These are phyloP conservation scores for Astrocystis sublimbata DNA, from an alignment of 495 filamentous ascomycete species.

Conservation along the genomic window DNA sequence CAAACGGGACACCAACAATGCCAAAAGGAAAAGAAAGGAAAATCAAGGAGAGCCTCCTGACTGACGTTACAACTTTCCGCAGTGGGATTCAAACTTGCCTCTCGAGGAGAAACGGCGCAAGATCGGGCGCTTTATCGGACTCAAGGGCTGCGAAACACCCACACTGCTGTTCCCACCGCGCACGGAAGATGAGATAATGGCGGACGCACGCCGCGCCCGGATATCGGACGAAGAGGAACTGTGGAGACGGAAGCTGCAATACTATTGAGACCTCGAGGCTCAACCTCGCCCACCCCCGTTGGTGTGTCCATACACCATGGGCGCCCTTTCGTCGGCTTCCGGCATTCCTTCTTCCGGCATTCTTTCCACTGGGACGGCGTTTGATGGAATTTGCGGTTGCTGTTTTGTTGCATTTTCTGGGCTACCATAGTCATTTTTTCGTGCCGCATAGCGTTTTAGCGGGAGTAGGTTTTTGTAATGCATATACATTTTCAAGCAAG, in stretches of 20 bases:
- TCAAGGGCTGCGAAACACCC: constrained; percentile 62
- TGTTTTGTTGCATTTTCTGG: background rate
- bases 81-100: constrained; percentile 38
- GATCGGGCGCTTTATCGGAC: constrained; percentile 68
- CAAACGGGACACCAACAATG: too few species aligned
- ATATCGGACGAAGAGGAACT: constrained; percentile 39
- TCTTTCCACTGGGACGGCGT: background rate
- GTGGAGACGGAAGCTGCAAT: constrained; percentile 45
- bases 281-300: too few species aligned
- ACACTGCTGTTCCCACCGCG: constrained; percentile 26
- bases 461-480: constrained; percentile 2
- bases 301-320: too few species aligned
- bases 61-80: background rate
- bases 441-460: constrained; percentile 9
- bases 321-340: background rate
- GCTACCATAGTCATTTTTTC: background rate
- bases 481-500: background rate
- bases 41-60: background rate
- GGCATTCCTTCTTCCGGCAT: background rate
- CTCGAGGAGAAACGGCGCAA: constrained; percentile 61
- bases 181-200: constrained; percentile 42
- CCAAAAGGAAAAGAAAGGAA: background rate
- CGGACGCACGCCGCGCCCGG: constrained; percentile 37
- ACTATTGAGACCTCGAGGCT: constrained; percentile 27
- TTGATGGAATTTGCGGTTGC: background rate